Conservation (phyloP, 306 rosid genomes). For the Psophocarpus tetragonolobus region DNA sequence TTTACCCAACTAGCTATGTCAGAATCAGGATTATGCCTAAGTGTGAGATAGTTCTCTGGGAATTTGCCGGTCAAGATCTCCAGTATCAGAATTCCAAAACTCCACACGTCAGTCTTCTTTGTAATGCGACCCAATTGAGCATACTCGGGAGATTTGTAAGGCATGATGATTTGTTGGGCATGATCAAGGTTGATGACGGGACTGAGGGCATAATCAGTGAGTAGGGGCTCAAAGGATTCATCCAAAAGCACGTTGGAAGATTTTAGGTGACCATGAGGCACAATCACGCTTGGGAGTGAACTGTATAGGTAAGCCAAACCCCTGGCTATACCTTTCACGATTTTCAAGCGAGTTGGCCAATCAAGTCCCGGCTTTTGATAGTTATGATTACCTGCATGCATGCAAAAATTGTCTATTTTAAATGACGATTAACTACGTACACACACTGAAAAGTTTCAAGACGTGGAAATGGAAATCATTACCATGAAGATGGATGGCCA, state of each 20-base stretch:
- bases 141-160: constrained; percentile 87
- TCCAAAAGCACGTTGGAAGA: constrained; percentile 84
- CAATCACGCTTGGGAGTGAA: constrained; percentile 61
- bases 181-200: constrained; percentile 70
- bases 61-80: constrained; percentile 81
- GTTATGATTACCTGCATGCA: constrained; percentile 58
- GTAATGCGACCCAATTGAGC: constrained; percentile 76
- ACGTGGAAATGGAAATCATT: not conserved
- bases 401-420: not conserved
- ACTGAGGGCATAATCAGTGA: constrained; percentile 71
- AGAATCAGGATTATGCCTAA: constrained; percentile 41
- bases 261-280: constrained; percentile 90
- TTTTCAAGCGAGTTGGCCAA: constrained; percentile 83
- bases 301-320: constrained; percentile 70
- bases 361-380: constrained; percentile 54
- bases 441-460: not conserved
- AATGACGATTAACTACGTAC: not conserved
- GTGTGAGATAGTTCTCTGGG: constrained; percentile 85
- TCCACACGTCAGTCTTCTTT: constrained; percentile 85
- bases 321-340: constrained; percentile 71
- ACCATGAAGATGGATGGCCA: constrained; percentile 91
- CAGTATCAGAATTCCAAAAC: constrained; percentile 76
- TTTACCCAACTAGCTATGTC: constrained; percentile 88
- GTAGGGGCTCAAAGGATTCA: constrained; percentile 59
- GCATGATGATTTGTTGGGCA: constrained; percentile 72